Percentiles rank a stretch among this genome's conserved stretches.
These are phyloP conservation scores for Anaeramoeba flamelloides DNA, from an alignment of 78 protist species.

Conservation along the genomic window DNA sequence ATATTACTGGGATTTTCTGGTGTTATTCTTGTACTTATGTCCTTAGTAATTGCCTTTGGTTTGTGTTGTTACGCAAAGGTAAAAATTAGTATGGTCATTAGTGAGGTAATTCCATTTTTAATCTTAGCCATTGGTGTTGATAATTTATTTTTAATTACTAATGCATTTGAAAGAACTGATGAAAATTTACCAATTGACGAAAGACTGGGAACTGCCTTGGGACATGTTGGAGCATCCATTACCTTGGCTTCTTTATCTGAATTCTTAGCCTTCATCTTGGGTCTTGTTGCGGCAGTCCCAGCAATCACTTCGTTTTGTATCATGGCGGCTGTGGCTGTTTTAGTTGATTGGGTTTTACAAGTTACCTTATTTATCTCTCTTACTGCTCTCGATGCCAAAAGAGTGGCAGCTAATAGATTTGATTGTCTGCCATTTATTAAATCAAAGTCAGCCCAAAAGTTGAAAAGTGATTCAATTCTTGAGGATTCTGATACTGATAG, in stretches of 20 bases:
- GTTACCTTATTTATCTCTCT: slow-evolving; percentile 31
- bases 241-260: slow-evolving; percentile 47
- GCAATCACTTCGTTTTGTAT: slow-evolving; percentile 44
- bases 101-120: slow-evolving; percentile 57
- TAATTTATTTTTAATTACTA: slow-evolving; percentile 47
- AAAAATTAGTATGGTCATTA: slow-evolving; percentile 49
- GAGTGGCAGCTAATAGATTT: slow-evolving; percentile 17
- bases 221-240: slow-evolving; percentile 44
- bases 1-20: slow-evolving; percentile 40
- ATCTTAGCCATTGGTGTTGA: slow-evolving; percentile 62
- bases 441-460: background rate
- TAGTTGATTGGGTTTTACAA: slow-evolving; percentile 38
- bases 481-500: too few relatives aligned
- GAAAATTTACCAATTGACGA: slow-evolving; percentile 14
- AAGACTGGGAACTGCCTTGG: slow-evolving; percentile 29
- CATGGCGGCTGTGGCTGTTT: slow-evolving; percentile 40
- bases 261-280: slow-evolving; percentile 48
- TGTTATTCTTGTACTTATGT: slow-evolving; percentile 30
- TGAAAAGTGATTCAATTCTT: too few relatives aligned
- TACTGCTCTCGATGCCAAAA: slow-evolving; percentile 33
- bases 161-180: slow-evolving; percentile 26
- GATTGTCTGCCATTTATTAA: slow-evolving; percentile 40
- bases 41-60: slow-evolving; percentile 33
- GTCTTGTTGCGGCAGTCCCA: slow-evolving; percentile 47
- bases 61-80: slow-evolving; percentile 13